Percentiles rank a stretch among this genome's conserved stretches.
Conservation (phyloP, 768 basidiomycete species). For the Lyophyllum shimeji region DNA sequence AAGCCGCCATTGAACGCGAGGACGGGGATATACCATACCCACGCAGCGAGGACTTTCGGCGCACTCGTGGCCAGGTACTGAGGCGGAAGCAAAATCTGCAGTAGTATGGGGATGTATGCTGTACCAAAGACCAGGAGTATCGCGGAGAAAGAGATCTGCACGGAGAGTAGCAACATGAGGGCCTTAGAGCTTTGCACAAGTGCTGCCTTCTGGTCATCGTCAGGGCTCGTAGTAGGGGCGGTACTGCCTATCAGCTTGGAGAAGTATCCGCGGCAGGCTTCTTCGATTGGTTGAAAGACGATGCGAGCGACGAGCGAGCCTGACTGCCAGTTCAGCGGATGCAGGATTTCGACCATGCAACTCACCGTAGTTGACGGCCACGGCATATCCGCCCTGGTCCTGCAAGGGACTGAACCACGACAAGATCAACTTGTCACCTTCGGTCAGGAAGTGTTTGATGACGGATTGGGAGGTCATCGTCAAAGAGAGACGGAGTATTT, state of each 20-base stretch:
- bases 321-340: constrained; percentile 25
- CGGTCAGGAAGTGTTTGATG: constrained; percentile 93
- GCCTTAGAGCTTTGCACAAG: constrained; percentile 47
- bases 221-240: constrained; percentile 12
- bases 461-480: constrained; percentile 89
- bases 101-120: constrained; percentile 67
- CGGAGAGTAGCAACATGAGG: constrained; percentile 59
- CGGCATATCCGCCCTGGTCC: constrained; percentile 93
- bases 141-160: constrained; percentile 65
- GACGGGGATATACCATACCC: constrained; percentile 87
- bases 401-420: constrained; percentile 79
- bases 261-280: constrained; percentile 87
- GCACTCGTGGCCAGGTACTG: constrained; percentile 78
- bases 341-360: background rate
- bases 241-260: constrained; percentile 52
- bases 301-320: constrained; percentile 93
- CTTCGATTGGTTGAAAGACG: constrained; percentile 94
- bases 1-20: constrained; percentile 89
- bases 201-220: constrained; percentile 13
- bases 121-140: constrained; percentile 76
- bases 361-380: constrained; percentile 94
- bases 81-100: constrained; percentile 68
- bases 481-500: constrained; percentile 60
- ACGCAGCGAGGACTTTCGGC: constrained; percentile 71
- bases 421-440: constrained; percentile 90